Evolutionary conservation across 257 asterid species (phyloP), one percentile per base, ranked within the genome.

Genomic region (Petunia secreta): DNA sequence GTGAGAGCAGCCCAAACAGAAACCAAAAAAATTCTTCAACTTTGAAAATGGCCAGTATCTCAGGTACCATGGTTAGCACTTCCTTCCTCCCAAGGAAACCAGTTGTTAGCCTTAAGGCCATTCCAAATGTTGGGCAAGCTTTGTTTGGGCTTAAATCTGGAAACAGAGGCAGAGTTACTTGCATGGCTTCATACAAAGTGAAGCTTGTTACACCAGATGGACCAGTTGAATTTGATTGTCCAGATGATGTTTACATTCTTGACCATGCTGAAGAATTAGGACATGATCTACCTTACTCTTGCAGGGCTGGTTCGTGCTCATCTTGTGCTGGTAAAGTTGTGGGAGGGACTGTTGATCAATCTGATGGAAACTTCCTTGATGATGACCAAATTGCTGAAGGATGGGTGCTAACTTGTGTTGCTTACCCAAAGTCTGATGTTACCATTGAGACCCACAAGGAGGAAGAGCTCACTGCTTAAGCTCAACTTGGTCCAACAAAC

Each of bases 221-320:
- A 6, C 82, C 85, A 37, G 16, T 75, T 1, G 87, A 52, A 36
- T 86, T 90, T 85, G 76, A 82, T 2, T 87, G 93, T 87, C 79
- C 83, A 0, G 89, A 85, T 38, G 96, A 92, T 54, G 80, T 11
- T 0, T 90, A 89, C 97, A 82, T 94, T 82, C 90, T 94, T 1
- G 98, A 94, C 80, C 71, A 62, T 36, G 96, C 94, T n/a, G 98
- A 94, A 86, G 95, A 94, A 16, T 2, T 0, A 2, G 98, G 94
- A 0, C 3, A 80, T 4, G 98, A 92, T 0, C 85, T 91, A 53
- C 98, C 98, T 0, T 93, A 84, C 91, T 93, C 98, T 0, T 94
- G 98, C 94, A 90, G 98, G 73, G 92, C 98, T 5, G 98, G 98
- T 0, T 88, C 98, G 0, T 94, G 98, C 90, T 94, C 98, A 73